Percentiles rank a stretch among this genome's conserved stretches.
Evolutionary conservation across 2,329 filamentous ascomycete genomes (phyloP).

Genomic region (Simplicillium aogashimaense): DNA sequence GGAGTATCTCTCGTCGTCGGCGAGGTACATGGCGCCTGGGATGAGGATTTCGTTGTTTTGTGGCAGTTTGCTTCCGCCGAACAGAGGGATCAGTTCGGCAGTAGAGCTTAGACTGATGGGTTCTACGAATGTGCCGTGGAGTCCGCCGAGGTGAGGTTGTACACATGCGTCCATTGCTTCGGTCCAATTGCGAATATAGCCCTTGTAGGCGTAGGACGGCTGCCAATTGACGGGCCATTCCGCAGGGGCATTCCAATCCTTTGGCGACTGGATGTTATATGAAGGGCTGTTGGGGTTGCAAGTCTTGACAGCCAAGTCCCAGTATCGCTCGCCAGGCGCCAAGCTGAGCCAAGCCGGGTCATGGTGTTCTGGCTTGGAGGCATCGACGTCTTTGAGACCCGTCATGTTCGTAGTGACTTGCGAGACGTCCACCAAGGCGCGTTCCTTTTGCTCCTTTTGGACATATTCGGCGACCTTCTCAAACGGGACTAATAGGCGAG

Average conservation of each 20-base stretch:
- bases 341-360: constrained; percentile 36
- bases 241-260: constrained; percentile 19
- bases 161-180: constrained; percentile 47
- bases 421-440: constrained; percentile 30
- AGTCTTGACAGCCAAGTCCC: constrained; percentile 45
- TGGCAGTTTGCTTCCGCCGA: constrained; percentile 52
- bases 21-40: constrained; percentile 55
- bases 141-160: constrained; percentile 38
- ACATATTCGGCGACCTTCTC: constrained; percentile 44
- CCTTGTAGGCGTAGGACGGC: constrained; percentile 27
- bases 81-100: constrained; percentile 47
- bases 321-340: constrained; percentile 37
- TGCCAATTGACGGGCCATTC: constrained; percentile 23
- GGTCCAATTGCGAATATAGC: constrained; percentile 49
- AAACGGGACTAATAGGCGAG: constrained; percentile 50
- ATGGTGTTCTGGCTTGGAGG: constrained; percentile 21
- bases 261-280: constrained; percentile 22
- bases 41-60: constrained; percentile 57
- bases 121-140: constrained; percentile 49
- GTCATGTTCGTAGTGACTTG: constrained; percentile 33
- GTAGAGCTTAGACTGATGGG: constrained; percentile 40
- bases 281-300: constrained; percentile 47
- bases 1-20: constrained; percentile 45
- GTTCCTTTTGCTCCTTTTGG: constrained; percentile 31
- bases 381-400: constrained; percentile 26